Base-by-base conservation (phyloP, 306 rosid species). In the Fragaria nilgerrensis region DNA sequence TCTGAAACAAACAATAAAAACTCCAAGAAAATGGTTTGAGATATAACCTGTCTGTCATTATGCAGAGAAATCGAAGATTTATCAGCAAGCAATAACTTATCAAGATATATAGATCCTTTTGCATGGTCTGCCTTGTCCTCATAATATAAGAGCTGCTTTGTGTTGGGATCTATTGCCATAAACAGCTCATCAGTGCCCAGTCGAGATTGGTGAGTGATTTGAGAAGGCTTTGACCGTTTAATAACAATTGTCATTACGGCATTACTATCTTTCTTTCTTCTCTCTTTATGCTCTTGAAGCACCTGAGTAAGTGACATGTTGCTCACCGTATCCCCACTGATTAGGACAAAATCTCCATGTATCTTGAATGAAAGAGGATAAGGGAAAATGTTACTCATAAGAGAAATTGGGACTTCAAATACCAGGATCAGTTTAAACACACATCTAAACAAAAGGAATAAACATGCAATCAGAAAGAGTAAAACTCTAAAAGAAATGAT, bases 291-390 rank as follows among this genome's bases (percentile, higher is more conserved):
- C 70, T 96, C 97, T 81, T 79, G 83, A 80, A 96, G 96, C 52
- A 90, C 99, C 88, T 80, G 87, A 47, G 97, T 85, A 77, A 96
- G 99, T 5, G 97, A 88, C 98, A 96, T 93, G 88, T 96, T 91
- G 99, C 99, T 96, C 48, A 96, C 81, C 5, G 99, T 96, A 79
- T 96, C 99, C 79, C 99, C 99, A 12, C 97, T 96, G 77, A 96
- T 87, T 72, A 96, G 93, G 68, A 96, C 88, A 84, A 96, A 96
- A 78, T 96, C 99, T 84, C 99, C 99, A 66, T 88, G 92, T 89
- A 96, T 93, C 99, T 96, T 84, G 75, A 87, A 77, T 70, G 45
- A 68, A 78, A 77, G 73, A 82, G 73, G 84, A 82, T 48, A 39
- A 79, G 58, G 14, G 34, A 59, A 82, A 81, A 75, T 14, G 72